Percentiles rank a stretch among this genome's conserved stretches.
Evolutionary conservation across 768 basidiomycete species (phyloP).

Genomic region (Cyathus striatus): DNA sequence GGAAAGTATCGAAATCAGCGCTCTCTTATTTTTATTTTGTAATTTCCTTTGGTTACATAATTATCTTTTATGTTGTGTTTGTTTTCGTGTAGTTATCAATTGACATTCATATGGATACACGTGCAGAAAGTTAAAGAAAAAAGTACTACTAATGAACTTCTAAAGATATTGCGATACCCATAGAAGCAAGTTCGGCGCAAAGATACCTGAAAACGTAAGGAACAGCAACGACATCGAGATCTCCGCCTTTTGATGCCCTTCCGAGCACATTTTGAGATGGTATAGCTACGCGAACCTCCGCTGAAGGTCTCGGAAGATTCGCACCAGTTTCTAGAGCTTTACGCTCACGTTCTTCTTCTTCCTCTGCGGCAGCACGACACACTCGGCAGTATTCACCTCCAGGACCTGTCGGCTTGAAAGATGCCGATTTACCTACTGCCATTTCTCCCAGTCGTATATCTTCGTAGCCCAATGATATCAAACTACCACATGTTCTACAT

Average conservation of each 20-base stretch:
- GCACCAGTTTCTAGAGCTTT: constrained; percentile 55
- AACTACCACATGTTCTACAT: constrained; percentile 91
- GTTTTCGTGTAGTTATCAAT: constrained; percentile 1
- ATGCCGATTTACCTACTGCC: constrained; percentile 42
- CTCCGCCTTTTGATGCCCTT: constrained; percentile 58
- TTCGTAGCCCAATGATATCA: constrained; percentile 95
- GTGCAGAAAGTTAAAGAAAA: background rate
- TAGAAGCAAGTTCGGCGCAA: constrained; percentile 94
- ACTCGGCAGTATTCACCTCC: constrained; percentile 93
- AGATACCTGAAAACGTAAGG: constrained; percentile 94
- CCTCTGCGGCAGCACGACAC: constrained; percentile 72
- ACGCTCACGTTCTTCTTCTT: constrained; percentile 57
- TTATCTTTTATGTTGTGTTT: no score
- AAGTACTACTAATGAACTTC: constrained; percentile 49
- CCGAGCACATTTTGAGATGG: constrained; percentile 64
- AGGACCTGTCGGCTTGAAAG: constrained; percentile 59
- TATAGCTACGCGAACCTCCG: constrained; percentile 61
- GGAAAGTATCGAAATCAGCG: no score
- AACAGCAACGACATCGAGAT: constrained; percentile 92
- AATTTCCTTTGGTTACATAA: no score
- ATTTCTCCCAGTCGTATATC: constrained; percentile 72
- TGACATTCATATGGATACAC: background rate
- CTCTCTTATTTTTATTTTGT: no score
- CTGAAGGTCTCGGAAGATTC: constrained; percentile 33
- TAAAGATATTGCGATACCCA: constrained; percentile 92